Evolutionary conservation across 1,284 basidiomycete species (phyloP).

Genomic region (Apiotrichum sp.): DNA sequence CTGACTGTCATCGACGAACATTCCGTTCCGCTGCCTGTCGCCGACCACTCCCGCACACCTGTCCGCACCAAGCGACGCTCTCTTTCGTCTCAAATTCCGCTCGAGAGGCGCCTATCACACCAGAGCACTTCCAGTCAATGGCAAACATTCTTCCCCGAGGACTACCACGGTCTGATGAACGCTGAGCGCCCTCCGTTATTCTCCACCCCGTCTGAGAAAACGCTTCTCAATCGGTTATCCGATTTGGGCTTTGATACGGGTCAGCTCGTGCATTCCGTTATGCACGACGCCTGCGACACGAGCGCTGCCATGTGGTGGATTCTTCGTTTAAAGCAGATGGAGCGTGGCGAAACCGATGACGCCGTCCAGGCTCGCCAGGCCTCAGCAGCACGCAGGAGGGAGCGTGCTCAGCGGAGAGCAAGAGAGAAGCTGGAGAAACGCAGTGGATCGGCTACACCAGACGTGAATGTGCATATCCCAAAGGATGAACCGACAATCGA

Average conservation of each 20-base stretch:
- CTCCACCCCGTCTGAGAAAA: constrained; percentile 72
- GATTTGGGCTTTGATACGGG: constrained; percentile 85
- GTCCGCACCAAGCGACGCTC: constrained; percentile 90
- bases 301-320: constrained; percentile 96
- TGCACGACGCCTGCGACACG: constrained; percentile 85
- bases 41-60: constrained; percentile 66
- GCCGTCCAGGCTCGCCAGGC: constrained; percentile 27
- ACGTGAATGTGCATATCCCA: background rate
- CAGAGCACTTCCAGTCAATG: constrained; percentile 30
- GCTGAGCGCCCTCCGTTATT: constrained; percentile 73
- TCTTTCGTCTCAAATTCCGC: constrained; percentile 65
- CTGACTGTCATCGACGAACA: constrained; percentile 33
- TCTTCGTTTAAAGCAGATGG: constrained; percentile 64
- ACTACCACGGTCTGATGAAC: constrained; percentile 66
- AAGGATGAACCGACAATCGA: background rate
- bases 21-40: constrained; percentile 38
- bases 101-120: constrained; percentile 44
- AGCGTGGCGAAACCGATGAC: constrained; percentile 43
- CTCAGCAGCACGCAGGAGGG: constrained; percentile 21
- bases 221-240: constrained; percentile 69
- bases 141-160: constrained; percentile 42
- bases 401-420: constrained; percentile 32
- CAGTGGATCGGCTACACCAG: background rate
- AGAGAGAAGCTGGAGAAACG: constrained; percentile 20
- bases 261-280: constrained; percentile 88